These are phyloP conservation scores for Globisporangium okanoganense DNA, from an alignment of 352 stramenopile species.

Conservation along the genomic window DNA sequence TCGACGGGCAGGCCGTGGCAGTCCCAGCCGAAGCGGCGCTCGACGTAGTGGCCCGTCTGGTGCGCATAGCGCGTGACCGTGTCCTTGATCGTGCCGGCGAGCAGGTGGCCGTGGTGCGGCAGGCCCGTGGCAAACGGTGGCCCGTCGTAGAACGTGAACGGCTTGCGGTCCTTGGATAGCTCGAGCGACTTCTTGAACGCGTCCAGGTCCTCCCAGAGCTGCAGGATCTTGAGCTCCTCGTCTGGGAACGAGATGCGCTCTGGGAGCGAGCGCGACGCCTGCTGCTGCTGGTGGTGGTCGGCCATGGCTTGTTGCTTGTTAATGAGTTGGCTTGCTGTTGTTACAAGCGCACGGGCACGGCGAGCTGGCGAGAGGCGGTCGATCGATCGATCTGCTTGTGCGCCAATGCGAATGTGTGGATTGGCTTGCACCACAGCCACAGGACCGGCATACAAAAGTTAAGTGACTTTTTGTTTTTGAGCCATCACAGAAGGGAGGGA, in stretches of 20 bases:
- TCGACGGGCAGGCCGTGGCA: conserved; percentile 99
- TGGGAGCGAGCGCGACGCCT: conserved; percentile 58
- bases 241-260: conserved; percentile 87
- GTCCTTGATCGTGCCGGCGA: conserved; percentile 99
- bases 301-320: conserved; percentile 9
- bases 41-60: conserved; percentile 96
- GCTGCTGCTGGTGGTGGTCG: conserved; percentile 15
- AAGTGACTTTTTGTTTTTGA: not conserved
- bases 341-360: not conserved
- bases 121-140: conserved; percentile 98
- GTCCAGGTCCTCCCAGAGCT: conserved; percentile 83
- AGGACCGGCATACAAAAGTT: conserved; percentile 5
- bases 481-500: not conserved
- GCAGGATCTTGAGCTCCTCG: conserved; percentile 72
- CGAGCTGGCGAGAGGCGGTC: not conserved
- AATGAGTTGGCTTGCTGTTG: not conserved
- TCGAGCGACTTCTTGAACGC: conserved; percentile 91
- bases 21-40: conserved; percentile 98
- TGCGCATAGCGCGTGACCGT: conserved; percentile 99
- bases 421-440: conserved; percentile 11
- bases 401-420: conserved; percentile 13
- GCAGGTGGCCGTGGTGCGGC: conserved; percentile 98
- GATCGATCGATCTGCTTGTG: conserved; percentile 1
- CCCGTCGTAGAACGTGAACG: conserved; percentile 99
- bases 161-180: conserved; percentile 90